Base-by-base conservation (phyloP, 2,329 filamentous ascomycete species). In the Pseudonectria buxi region DNA sequence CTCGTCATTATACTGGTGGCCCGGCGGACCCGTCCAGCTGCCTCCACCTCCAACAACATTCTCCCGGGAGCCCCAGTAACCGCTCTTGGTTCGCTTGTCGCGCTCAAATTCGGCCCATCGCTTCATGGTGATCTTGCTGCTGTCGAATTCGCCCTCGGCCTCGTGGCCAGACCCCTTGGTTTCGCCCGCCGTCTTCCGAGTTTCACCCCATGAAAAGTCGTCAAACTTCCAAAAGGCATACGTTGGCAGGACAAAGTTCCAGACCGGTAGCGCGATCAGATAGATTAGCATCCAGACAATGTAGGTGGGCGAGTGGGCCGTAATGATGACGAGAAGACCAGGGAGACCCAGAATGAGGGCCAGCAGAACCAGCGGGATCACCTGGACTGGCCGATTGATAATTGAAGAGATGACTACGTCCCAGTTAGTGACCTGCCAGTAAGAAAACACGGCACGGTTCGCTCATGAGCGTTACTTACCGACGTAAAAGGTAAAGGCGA, bases 211-310 rank as follows among this genome's bases (percentile, higher is more conserved):
- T 38, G 86, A 94, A 71, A 98, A 98, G 68, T 98, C 92, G 60
- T 98, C 92, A 59, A 98, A 98, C 67, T 98, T 96, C 92, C 92
- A 98, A 71, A 90, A 98, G 3, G 92, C 84, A 58, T 98, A 98
- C 7, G 78, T 78, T 0, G 92, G 92, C 7, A 98, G 78, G 26
- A 98, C 73, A 59, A 98, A 95, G 64, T 98, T 98, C 92, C 92
- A 98, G 39, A 98, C 76, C 1, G 94, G 94, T 2, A 98, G 78
- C 1, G 92, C 95, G 30, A 89, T 35, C 13, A 98, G 77, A 62
- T 98, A 98, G 62, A 96, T 92, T 28, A 92, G 59, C 92, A 98
- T 96, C 92, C 92, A 98, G 28, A 84, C 64, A 28, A 98, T 81
- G 56, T 98, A 98, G 1, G 86, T 83, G 74, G 83, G 82, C 26